A percentile compares a stretch with the other conserved stretches of the same genome.
Evolutionary conservation across 495 filamentous ascomycete species (phyloP).

Genomic region (Tuber brumale): DNA sequence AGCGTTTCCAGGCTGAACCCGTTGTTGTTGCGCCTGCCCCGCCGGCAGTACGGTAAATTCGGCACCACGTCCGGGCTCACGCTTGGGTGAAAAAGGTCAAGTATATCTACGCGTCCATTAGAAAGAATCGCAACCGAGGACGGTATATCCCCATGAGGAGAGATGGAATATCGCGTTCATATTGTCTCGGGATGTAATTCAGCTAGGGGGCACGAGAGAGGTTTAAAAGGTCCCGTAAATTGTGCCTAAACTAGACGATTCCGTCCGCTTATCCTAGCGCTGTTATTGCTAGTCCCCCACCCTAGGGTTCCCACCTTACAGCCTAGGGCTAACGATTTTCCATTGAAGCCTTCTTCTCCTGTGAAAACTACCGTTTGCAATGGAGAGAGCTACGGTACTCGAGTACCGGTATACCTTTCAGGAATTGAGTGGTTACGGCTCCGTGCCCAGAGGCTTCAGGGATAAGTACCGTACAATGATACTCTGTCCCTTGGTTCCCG

Average conservation of each 20-base stretch:
- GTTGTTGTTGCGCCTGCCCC: not conserved
- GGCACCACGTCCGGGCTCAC: not conserved
- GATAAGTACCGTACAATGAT: conserved; percentile 62
- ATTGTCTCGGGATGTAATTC: not conserved
- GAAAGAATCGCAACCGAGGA: not conserved
- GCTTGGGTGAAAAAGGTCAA: not conserved
- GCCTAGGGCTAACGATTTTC: not conserved
- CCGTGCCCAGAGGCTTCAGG: conserved; percentile 52
- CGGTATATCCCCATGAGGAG: not conserved
- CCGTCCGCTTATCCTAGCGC: conserved; percentile 15
- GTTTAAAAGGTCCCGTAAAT: not conserved
- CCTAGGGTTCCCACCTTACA: conserved; percentile 13
- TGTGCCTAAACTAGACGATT: not conserved
- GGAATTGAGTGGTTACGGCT: conserved; percentile 65
- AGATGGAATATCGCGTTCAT: not conserved
- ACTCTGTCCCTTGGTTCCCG: conserved; percentile 65
- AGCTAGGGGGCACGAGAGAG: not conserved
- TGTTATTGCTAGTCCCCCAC: conserved; percentile 18
- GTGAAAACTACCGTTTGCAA: conserved; percentile 51
- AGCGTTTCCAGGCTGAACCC: not conserved
- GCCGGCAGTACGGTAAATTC: not conserved
- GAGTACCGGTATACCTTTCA: too few relatives aligned
- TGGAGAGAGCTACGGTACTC: conserved; percentile 57
- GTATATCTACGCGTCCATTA: not conserved
- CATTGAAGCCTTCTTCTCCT: not conserved